Evolutionary conservation across 768 basidiomycete genomes (phyloP).

Genomic region (Tylopilus sp.): DNA sequence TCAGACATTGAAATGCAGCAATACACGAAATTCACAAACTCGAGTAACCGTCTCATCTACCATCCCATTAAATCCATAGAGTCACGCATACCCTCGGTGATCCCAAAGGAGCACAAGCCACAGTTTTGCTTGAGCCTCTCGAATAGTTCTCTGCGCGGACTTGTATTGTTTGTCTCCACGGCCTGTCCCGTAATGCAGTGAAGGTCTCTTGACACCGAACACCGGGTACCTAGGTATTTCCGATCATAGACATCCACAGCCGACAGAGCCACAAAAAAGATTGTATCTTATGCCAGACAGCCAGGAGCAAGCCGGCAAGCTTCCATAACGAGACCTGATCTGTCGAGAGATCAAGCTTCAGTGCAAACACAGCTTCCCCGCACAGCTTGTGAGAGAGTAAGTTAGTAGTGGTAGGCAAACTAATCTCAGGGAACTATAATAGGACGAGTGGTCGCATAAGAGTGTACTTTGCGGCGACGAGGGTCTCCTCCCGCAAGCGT

Average conservation of each 20-base stretch:
- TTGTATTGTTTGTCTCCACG: too few species aligned
- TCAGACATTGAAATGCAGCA: too few species aligned
- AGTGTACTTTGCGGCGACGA: slow-evolving; percentile 6
- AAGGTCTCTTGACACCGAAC: too few species aligned
- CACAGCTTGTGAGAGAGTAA: slow-evolving; percentile 21
- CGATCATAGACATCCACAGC: background rate
- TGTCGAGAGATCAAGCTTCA: slow-evolving; percentile 5
- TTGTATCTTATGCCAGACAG: background rate
- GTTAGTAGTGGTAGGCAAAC: slow-evolving; percentile 21
- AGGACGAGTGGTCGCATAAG: slow-evolving; percentile 24
- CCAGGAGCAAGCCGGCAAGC: slow-evolving; percentile 4
- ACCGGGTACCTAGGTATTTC: background rate
- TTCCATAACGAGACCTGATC: slow-evolving; percentile 8
- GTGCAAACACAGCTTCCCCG: slow-evolving; percentile 4
- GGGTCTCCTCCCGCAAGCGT: background rate
- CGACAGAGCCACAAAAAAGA: background rate
- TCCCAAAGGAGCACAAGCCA: background rate
- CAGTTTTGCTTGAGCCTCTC: too few species aligned
- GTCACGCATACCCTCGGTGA: slow-evolving; percentile 13
- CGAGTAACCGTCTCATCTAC: slow-evolving; percentile 11
- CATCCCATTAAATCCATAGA: slow-evolving; percentile 13
- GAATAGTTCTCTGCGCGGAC: too few species aligned
- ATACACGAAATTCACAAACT: too few species aligned
- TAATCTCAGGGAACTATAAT: slow-evolving; percentile 24
- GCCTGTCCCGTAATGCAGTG: too few species aligned